These are phyloP conservation scores for Podila epicladia DNA, from an alignment of 192 early-diverging fungal genomes.

Conservation along the genomic window DNA sequence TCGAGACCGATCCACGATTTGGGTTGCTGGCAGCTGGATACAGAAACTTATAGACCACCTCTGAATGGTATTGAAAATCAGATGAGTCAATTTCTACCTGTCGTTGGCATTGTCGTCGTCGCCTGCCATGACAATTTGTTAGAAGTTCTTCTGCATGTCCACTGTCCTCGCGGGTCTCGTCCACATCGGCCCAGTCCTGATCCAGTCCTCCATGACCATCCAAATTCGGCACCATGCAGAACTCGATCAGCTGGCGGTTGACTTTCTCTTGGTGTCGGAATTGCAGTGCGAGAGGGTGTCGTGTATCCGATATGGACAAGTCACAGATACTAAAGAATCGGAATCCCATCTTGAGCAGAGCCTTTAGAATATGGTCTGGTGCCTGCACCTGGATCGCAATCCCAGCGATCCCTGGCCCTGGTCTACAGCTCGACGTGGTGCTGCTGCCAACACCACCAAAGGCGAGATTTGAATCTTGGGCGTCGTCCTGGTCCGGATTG, in stretches of 20 bases:
- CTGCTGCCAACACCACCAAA: conserved; percentile 42
- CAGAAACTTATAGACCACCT: conserved; percentile 20
- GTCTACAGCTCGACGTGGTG: conserved; percentile 38
- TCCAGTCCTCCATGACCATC: conserved; percentile 1
- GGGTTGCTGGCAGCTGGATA: conserved; percentile 24
- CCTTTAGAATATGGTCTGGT: conserved; percentile 23
- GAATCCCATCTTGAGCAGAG: conserved; percentile 34
- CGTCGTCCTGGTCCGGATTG: background rate
- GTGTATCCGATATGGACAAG: conserved; percentile 34
- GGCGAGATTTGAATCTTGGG: conserved; percentile 35
- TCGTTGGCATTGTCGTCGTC: background rate
- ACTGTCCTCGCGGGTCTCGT: too few relatives aligned
- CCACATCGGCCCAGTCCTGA: background rate
- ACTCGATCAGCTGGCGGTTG: conserved; percentile 40
- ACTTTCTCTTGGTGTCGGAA: conserved; percentile 37
- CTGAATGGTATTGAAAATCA: conserved; percentile 17
- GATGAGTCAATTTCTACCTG: background rate
- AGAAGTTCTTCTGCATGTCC: background rate
- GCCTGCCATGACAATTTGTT: background rate
- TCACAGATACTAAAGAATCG: conserved; percentile 48
- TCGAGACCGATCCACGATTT: conserved; percentile 11
- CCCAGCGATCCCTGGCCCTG: conserved; percentile 40
- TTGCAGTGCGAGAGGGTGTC: conserved; percentile 33
- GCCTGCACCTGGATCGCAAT: conserved; percentile 44
- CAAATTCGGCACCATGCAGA: conserved; percentile 35